Base-by-base conservation (phyloP, 2,329 filamentous ascomycete species). In the Colletotrichum sp. region DNA sequence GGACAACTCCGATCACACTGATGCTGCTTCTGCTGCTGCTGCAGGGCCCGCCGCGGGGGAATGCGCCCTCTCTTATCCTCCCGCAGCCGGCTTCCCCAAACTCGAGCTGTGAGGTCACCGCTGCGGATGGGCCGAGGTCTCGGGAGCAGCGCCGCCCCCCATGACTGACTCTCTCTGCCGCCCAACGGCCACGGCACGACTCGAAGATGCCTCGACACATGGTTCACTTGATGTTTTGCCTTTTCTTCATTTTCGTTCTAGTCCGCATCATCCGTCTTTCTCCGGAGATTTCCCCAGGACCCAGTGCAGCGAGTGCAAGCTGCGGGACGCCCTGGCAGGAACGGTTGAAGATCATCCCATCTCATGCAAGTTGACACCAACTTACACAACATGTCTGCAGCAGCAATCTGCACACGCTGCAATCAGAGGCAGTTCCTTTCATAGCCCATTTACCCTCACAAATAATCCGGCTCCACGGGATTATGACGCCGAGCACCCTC, bases 131-230 rank as follows among this genome's bases (percentile, higher is more conserved):
- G 52, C 74, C 74, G 74, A 76, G 74, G 74, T 74, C 49, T 61
- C 57, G 65, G 57, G 64, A 32, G 22, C 15, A 59, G 12, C 30
- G 30, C 30, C 69, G 30, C 29, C 27, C 59, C 69, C 69, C 68
- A 75, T 75, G 74, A 76, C 73, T 76, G 73, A 76, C 74, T 76
- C 74, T 69, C 16, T 76, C 74, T 69, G 12, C 72, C 55, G 39
- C 63, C 70, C 39, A 52, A 36, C n/a, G 25, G 25, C 64, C 39
- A 57, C 30, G 68, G 32, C 15, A 44, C 39, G 36, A 49, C 29
- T 61, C 32, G 7, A 34, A 30, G 44, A n/a, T 67, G 69, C 67
- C 55, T 69, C 70, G 57, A 69, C 57, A 67, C 52, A 75, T 62
- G 68, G 68, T 71, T 71, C 62, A 27, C 61, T 19, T 36, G 22